Conservation (phyloP, 768 basidiomycete genomes). For the Boletus huronensis region DNA sequence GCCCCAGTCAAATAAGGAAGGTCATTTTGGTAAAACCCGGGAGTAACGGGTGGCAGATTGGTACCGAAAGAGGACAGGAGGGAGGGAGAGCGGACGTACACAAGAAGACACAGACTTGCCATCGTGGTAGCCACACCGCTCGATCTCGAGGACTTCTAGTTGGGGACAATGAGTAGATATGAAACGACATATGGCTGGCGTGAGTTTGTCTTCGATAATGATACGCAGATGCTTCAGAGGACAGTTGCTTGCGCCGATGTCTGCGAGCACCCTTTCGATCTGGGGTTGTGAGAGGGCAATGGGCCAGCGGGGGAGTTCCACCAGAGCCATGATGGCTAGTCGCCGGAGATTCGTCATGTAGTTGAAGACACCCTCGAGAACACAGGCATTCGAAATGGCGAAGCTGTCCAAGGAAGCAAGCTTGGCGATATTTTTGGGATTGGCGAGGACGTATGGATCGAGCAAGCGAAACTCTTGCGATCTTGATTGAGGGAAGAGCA, state of each 20-base stretch:
- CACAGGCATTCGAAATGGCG: conserved; percentile 35
- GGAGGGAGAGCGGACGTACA: conserved; percentile 30
- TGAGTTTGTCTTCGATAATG: conserved; percentile 36
- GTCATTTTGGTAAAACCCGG: conserved; percentile 12
- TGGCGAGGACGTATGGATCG: conserved; percentile 18
- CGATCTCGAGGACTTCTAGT: conserved; percentile 33
- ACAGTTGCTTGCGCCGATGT: conserved; percentile 32
- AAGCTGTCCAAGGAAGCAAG: conserved; percentile 35
- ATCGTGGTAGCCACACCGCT: conserved; percentile 36
- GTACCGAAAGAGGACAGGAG: conserved; percentile 5
- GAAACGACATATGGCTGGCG: conserved; percentile 27
- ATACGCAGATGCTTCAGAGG: conserved; percentile 33
- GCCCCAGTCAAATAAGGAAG: conserved; percentile 20
- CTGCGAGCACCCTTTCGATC: conserved; percentile 27
- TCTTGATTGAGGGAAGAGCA: conserved; percentile 31
- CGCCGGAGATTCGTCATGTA: conserved; percentile 28
- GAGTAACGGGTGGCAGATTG: conserved; percentile 8
- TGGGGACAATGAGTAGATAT: conserved; percentile 31
- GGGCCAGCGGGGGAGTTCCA: conserved; percentile 36
- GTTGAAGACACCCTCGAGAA: conserved; percentile 28
- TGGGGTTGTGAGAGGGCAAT: conserved; percentile 35
- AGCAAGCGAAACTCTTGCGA: conserved; percentile 27
- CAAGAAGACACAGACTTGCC: conserved; percentile 35
- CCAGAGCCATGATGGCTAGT: conserved; percentile 32
- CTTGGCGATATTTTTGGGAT: conserved; percentile 23